phyloP scores from a whole-genome alignment of 768 basidiomycete species.

The Xerocomus spinulosus region DNA sequence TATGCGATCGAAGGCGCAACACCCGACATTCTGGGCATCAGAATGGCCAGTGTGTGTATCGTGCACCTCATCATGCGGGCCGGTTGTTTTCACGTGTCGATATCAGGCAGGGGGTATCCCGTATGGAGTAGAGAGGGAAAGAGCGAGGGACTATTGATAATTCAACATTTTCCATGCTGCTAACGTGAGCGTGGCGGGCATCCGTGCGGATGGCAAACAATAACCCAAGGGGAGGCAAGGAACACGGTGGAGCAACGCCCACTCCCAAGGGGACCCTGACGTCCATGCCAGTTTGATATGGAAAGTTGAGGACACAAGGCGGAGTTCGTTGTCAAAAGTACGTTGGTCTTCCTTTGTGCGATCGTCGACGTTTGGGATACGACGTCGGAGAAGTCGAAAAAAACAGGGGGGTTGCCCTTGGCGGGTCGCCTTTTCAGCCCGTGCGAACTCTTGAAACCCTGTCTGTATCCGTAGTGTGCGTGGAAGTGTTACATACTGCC shows the following conservation, averaged over 20 bases:
- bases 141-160: neutral
- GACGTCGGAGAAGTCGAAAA: neutral
- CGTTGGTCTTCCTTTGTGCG: neutral
- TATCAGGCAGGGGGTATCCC: neutral
- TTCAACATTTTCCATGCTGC: neutral
- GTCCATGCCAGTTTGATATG: neutral
- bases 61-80: neutral
- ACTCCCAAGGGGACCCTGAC: slow-evolving; percentile 1
- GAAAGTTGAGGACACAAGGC: slow-evolving; percentile 1
- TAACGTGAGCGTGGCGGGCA: slow-evolving; percentile 18
- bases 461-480: neutral
- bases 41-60: neutral
- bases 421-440: neutral
- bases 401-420: neutral
- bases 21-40: neutral
- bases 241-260: slow-evolving; percentile 1
- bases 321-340: neutral
- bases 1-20: neutral
- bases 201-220: neutral
- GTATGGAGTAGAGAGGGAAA: neutral
- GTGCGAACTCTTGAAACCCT: slow-evolving; percentile 1
- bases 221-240: slow-evolving; percentile 1
- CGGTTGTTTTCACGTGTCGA: neutral
- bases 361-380: slow-evolving; percentile 1
- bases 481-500: neutral